These are phyloP conservation scores for Oenanthe sinensis DNA, from an alignment of 129 eudicot genomes.

Conservation along the genomic window DNA sequence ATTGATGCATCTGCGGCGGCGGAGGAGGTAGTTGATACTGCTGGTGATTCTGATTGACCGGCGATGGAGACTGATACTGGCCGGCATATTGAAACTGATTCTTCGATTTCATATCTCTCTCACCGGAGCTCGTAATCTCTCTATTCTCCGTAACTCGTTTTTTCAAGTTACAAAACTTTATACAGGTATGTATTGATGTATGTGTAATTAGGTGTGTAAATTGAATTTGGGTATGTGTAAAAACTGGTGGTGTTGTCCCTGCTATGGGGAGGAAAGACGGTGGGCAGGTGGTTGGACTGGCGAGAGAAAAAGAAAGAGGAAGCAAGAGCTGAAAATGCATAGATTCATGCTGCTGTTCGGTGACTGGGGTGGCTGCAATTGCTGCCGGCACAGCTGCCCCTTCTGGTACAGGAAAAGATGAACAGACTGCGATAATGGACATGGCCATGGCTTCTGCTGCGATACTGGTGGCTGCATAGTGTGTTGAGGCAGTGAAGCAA, in stretches of 20 bases:
- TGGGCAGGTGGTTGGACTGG: slow-evolving; percentile 95
- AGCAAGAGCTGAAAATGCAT: slow-evolving; percentile 74
- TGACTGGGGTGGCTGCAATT: slow-evolving; percentile 93
- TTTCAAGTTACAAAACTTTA: no score
- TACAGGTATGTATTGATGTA: no score
- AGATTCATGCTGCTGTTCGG: slow-evolving; percentile 86
- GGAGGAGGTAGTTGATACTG: no score
- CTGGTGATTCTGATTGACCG: no score
- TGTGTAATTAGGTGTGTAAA: no score
- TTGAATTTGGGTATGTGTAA: no score
- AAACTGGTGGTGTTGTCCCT: slow-evolving; percentile 19
- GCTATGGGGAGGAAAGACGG: slow-evolving; percentile 79
- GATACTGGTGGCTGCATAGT: slow-evolving; percentile 91
- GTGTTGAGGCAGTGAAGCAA: slow-evolving; percentile 92
- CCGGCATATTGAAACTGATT: no score
- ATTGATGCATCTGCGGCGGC: no score
- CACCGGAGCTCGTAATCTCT: no score
- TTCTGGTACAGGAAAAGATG: slow-evolving; percentile 60
- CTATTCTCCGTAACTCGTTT: no score
- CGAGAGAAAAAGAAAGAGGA: slow-evolving; percentile 96
- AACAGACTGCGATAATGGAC: slow-evolving; percentile 68
- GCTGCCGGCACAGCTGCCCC: slow-evolving; percentile 97
- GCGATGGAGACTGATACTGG: no score
- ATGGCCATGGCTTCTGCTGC: slow-evolving; percentile 99
- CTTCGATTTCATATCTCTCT: no score